Evolutionary conservation across 2,329 filamentous ascomycete species (phyloP).

Genomic region (Trichoderma gracile): DNA sequence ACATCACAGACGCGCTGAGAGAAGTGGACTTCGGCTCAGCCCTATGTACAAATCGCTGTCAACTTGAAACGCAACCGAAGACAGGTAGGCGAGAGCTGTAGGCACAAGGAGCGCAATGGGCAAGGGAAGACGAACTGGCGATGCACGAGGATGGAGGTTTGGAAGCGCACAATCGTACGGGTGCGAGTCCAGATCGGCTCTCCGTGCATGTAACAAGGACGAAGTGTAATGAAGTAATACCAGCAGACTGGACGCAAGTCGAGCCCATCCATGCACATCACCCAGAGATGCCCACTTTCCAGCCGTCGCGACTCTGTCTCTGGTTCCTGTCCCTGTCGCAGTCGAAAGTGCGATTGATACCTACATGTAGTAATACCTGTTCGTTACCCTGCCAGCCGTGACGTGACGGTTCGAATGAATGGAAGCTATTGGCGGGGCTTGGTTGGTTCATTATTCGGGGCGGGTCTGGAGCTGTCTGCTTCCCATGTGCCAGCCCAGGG

Average conservation of each 20-base stretch:
- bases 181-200: constrained; percentile 12
- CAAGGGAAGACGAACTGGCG: constrained; percentile 12
- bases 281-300: constrained; percentile 7
- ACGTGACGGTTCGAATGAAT: background rate
- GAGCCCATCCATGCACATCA: constrained; percentile 7
- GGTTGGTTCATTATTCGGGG: constrained; percentile 13
- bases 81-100: constrained; percentile 14
- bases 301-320: background rate
- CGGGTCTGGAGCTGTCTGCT: constrained; percentile 1
- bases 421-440: constrained; percentile 4
- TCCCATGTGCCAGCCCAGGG: constrained; percentile 20
- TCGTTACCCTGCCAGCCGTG: constrained; percentile 26
- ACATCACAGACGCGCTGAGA: background rate
- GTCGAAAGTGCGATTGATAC: background rate
- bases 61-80: background rate
- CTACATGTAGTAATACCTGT: background rate
- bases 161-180: constrained; percentile 9
- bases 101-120: constrained; percentile 1
- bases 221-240: background rate
- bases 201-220: background rate
- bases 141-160: constrained; percentile 18
- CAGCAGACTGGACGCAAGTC: too few relatives aligned
- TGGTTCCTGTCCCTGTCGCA: background rate
- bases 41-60: constrained; percentile 21
- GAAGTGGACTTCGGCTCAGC: constrained; percentile 16